These are phyloP conservation scores for Sporothrix dimorphospora DNA, from an alignment of 2,329 filamentous ascomycete species.

Conservation along the genomic window DNA sequence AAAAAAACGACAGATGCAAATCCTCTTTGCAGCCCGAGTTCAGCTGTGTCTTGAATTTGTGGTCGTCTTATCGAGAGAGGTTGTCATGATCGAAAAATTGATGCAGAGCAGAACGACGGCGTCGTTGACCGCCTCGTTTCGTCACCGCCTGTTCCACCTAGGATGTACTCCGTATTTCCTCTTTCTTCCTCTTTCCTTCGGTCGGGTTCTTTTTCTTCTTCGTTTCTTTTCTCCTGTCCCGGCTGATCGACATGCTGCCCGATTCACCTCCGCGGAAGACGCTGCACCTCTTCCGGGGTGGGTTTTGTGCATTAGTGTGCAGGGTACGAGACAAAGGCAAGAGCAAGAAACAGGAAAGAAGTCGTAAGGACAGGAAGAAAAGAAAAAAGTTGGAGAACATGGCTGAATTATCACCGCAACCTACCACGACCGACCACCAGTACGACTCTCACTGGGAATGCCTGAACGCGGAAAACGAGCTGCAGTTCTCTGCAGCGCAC, in stretches of 20 bases:
- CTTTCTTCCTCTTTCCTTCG: not conserved
- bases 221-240: not conserved
- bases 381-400: not conserved
- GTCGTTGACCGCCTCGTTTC: slow-evolving; percentile 11
- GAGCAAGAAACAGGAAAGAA: not conserved
- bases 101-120: not conserved
- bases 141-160: slow-evolving; percentile 19
- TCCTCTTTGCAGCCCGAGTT: not conserved
- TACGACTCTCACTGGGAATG: not conserved
- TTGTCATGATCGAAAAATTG: not conserved
- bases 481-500: not conserved
- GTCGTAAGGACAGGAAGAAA: not conserved
- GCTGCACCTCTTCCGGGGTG: not conserved
- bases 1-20: not conserved
- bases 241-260: not conserved
- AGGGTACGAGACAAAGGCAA: not conserved
- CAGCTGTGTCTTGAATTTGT: not conserved
- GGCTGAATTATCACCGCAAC: not conserved
- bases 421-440: not conserved
- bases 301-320: not conserved
- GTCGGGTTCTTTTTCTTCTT: not conserved
- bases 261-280: not conserved
- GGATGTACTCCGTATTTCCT: not conserved
- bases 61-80: not conserved
- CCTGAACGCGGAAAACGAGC: not conserved